Conservation (phyloP, 2,329 filamentous ascomycete genomes). For the Neocucurbitaria cava region DNA sequence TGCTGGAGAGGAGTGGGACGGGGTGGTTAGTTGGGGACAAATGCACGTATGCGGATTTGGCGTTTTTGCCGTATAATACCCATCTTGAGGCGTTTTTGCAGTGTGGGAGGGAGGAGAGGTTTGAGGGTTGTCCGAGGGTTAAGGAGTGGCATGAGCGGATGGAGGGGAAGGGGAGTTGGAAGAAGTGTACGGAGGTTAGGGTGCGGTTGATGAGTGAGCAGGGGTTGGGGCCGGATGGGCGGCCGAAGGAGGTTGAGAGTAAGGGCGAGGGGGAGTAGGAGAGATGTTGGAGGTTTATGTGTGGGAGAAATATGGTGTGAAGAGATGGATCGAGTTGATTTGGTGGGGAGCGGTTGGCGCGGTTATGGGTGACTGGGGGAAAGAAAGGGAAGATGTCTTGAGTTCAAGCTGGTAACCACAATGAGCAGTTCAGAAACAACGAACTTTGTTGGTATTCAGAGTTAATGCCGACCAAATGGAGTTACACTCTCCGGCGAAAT, state of each 20-base stretch:
- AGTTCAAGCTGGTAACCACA: no score
- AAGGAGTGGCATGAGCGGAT: constrained; percentile 50
- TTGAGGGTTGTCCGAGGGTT: constrained; percentile 23
- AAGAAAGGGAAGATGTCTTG: no score
- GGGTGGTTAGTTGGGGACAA: constrained; percentile 54
- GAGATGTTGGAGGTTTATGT: no score
- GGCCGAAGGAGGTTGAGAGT: constrained; percentile 45
- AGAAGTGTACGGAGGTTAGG: constrained; percentile 40
- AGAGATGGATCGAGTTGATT: no score
- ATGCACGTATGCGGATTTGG: constrained; percentile 52
- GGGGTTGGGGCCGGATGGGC: constrained; percentile 45
- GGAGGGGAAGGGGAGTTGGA: constrained; percentile 43
- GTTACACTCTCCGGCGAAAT: no score
- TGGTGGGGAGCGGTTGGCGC: no score
- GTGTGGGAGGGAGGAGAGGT: constrained; percentile 10
- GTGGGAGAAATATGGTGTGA: no score
- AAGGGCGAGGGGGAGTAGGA: no score
- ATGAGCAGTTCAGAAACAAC: no score
- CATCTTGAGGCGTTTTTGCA: constrained; percentile 28
- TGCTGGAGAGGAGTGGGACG: constrained; percentile 18
- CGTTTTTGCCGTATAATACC: constrained; percentile 50
- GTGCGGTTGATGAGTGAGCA: constrained; percentile 48
- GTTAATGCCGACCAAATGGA: no score
- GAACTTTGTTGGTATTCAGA: no score
- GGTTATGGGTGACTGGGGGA: no score